Evolutionary conservation across 495 filamentous ascomycete species (phyloP), one percentile per base, ranked within the genome.

Genomic region (Thermothielavioides terrestris): DNA sequence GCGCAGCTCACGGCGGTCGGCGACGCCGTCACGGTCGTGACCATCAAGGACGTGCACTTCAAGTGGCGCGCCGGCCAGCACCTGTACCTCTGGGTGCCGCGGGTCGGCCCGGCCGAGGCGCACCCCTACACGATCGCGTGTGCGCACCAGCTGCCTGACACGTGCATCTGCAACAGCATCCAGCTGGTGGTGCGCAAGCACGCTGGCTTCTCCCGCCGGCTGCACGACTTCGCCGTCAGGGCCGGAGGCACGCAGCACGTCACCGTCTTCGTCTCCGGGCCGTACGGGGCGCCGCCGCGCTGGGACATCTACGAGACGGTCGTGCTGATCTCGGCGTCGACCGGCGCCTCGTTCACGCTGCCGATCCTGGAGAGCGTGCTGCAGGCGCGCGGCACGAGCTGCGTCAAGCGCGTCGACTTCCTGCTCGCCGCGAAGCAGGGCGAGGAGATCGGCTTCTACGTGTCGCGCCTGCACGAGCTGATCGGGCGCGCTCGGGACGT

Each of bases 101-200:
- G 70, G 4, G 63, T 94, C 7, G 80, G 76, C 0, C 78, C 79
- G 0, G 58, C 89, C 4, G 84, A 94, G 61, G 79, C 77, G 1
- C 89, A 95, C 46, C 89, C 89, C 0, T 92, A 90, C 61, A 91
- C 88, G 6, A 87, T 94, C 49, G 76, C 82, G 21, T 73, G 69
- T 32, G 63, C 69, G 3, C 72, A 71, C 42, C 66, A 66, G 50
- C 41, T 68, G 20, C 63, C 68, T 1, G 64, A 65, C 17, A 71
- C 65, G 6, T 77, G 72, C 48, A 69, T 70, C 55, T 77, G 73
- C 67, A 75, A 77, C 53, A 74, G 73, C 58, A 72, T 92, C 53
- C 84, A 89, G 53, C 79, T 94, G 31, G 71, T 88, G 17, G 73
- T 92, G 9, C 80, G 84, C 38, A 77, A 83, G 2, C 81, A 88